Evolutionary conservation across 371 early-diverging fungal species (phyloP).

Genomic region (Syncephalastrum contaminatum): DNA sequence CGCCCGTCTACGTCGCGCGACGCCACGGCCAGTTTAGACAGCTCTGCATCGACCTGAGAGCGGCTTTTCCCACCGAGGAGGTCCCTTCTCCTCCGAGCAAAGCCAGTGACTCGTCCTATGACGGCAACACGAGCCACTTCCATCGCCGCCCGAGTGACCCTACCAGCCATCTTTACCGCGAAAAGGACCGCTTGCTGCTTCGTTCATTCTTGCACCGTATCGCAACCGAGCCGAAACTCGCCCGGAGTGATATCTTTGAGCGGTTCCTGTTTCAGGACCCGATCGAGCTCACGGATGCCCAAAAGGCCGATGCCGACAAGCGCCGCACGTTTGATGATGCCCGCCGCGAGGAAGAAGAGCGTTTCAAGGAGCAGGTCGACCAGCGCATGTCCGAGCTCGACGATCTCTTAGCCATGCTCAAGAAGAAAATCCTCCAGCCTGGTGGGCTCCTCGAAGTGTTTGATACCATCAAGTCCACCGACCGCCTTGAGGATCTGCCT

Average conservation of each 20-base stretch:
- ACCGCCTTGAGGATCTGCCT: conserved; percentile 47
- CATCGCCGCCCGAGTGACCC: neutral
- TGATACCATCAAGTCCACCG: conserved; percentile 36
- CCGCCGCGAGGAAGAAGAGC: conserved; percentile 39
- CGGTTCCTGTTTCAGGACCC: conserved; percentile 46
- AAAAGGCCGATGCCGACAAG: conserved; percentile 36
- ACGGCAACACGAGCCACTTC: conserved; percentile 7
- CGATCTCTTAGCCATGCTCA: conserved; percentile 43
- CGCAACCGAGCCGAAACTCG: conserved; percentile 31
- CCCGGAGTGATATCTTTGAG: conserved; percentile 29
- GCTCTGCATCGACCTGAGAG: conserved; percentile 21
- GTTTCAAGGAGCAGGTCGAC: conserved; percentile 47
- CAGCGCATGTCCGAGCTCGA: conserved; percentile 45
- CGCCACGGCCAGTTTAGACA: conserved; percentile 43
- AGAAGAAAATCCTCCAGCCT: conserved; percentile 43
- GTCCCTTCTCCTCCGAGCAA: conserved; percentile 30
- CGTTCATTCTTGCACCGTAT: conserved; percentile 45
- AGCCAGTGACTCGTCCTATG: conserved; percentile 16
- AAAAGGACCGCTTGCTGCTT: conserved; percentile 52
- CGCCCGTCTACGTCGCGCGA: conserved; percentile 24
- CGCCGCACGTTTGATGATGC: conserved; percentile 36
- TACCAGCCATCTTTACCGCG: conserved; percentile 23
- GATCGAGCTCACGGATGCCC: conserved; percentile 32
- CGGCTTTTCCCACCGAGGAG: conserved; percentile 25
- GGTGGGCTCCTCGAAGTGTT: conserved; percentile 44